phyloP scores from a whole-genome alignment of 495 filamentous ascomycete species.

The Neurospora sp. region DNA sequence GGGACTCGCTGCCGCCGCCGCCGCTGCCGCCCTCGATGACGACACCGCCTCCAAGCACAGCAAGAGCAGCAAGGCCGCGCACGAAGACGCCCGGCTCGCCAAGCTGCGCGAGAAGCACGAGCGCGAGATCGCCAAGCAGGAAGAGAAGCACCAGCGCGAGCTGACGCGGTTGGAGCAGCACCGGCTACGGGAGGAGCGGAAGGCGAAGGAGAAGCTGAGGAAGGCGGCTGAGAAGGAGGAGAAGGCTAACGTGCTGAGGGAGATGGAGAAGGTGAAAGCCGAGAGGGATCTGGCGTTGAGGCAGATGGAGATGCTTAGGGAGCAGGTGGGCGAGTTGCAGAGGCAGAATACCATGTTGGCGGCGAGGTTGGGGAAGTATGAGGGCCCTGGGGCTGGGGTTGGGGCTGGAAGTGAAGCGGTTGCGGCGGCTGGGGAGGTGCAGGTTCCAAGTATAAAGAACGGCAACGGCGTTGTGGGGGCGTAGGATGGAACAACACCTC shows the following conservation, averaged over 20 bases:
- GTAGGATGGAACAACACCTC: background rate
- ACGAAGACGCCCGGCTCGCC: conserved; percentile 11
- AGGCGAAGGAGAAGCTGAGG: conserved; percentile 46
- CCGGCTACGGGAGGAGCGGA: conserved; percentile 48
- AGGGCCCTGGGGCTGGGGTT: background rate
- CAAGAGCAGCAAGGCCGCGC: conserved; percentile 34
- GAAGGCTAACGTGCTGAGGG: conserved; percentile 31
- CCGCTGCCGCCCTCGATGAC: conserved; percentile 14
- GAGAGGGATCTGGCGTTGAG: conserved; percentile 46
- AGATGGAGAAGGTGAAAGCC: conserved; percentile 42
- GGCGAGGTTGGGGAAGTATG: conserved; percentile 33
- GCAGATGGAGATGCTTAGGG: conserved; percentile 52
- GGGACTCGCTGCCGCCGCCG: background rate
- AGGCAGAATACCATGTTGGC: conserved; percentile 53
- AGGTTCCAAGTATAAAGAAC: background rate
- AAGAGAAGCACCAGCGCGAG: conserved; percentile 55
- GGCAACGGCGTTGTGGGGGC: background rate
- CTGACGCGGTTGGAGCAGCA: conserved; percentile 53
- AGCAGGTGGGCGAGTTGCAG: conserved; percentile 55
- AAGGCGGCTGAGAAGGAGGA: conserved; percentile 48
- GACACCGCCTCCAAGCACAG: conserved; percentile 1
- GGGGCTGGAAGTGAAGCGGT: background rate
- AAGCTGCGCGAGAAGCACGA: conserved; percentile 52
- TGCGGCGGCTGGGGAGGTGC: background rate
- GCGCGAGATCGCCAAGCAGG: conserved; percentile 47